Evolutionary conservation across 768 basidiomycete species (phyloP).

Genomic region (Stropharia rugosoannulata): DNA sequence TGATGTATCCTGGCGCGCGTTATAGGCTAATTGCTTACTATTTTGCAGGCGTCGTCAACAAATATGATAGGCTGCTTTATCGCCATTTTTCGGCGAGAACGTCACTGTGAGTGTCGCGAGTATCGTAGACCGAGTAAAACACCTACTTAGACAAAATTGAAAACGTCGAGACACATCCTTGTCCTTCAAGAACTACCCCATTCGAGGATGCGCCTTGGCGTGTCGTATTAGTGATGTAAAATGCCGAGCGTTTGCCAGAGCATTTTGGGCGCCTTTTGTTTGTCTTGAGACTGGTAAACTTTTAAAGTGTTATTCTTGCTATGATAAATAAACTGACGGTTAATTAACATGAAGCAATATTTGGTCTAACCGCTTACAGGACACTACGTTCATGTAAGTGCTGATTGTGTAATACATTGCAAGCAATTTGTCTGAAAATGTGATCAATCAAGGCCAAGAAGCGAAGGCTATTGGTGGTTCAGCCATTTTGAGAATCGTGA

Average conservation of each 20-base stretch:
- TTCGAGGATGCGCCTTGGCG: neutral
- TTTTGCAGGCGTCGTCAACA: neutral
- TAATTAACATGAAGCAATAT: neutral
- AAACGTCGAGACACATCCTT: too few relatives aligned
- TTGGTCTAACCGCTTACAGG: slow-evolving; percentile 10
- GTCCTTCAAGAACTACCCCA: too few relatives aligned
- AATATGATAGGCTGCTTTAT: slow-evolving; percentile 8
- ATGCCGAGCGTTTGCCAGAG: neutral
- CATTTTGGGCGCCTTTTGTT: slow-evolving; percentile 11
- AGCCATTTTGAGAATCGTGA: slow-evolving; percentile 2
- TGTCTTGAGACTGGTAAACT: slow-evolving; percentile 10
- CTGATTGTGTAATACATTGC: neutral
- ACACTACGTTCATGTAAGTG: slow-evolving; percentile 2
- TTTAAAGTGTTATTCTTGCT: neutral
- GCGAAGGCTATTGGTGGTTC: slow-evolving; percentile 5
- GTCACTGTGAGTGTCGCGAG: too few relatives aligned
- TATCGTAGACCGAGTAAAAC: too few relatives aligned
- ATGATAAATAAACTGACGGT: neutral
- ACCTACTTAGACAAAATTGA: too few relatives aligned
- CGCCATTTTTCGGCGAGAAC: neutral
- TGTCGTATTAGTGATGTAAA: neutral
- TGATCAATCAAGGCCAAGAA: neutral
- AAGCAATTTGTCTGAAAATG: neutral
- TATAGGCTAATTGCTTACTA: neutral
- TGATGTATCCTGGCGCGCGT: neutral